Evolutionary conservation across 148 eudicot species (phyloP), one percentile per base, ranked within the genome.

Genomic region (Chenopodium suecicum): DNA sequence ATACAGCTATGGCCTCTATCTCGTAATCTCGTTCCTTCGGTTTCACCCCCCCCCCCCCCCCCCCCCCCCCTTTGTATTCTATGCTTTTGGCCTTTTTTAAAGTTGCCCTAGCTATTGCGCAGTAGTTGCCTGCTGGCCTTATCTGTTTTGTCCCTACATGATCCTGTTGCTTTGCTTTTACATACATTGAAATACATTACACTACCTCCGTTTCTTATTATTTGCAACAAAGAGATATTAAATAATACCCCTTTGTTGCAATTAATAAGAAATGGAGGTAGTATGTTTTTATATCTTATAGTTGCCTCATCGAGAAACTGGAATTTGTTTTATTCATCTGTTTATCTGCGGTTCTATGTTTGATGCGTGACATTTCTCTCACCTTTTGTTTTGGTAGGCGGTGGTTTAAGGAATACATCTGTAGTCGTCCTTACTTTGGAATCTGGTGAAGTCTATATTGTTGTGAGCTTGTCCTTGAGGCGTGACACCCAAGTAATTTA

Each of bases 401-500:
- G 84, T 84, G 83, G 70, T 84, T 81, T 85, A 44, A 89, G 95
- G 84, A 89, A 91, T 67, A 91, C 99, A 80, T 92, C 99, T 72
- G 84, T 92, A 46, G 90, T 94, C 79, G 99, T 96, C 86, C 87
- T 91, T 78, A 82, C 86, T 17, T 86, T 96, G 86, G 98, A 94
- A 19, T 89, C 98, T 71, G 84, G 92, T 81, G 99, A 96, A 89
- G 92, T 90, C 25, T 92, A 90, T 85, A 91, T 96, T 78, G 78
- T 92, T 79, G 86, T 87, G 78, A 96, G 95, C 86, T 84, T 92
- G 88, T 94, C 84, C 73, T 84, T 87, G 23, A 88, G 92, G 78
- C 79, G 77, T 77, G 97, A 94, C 81, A 94, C 97, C 66, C 97
- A 92, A 87, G 94, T 96, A 75, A 92, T 96, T 34, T 92, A 90